phyloP scores from a whole-genome alignment of 345 rosid species.

The Sisymbrium altissimum region DNA sequence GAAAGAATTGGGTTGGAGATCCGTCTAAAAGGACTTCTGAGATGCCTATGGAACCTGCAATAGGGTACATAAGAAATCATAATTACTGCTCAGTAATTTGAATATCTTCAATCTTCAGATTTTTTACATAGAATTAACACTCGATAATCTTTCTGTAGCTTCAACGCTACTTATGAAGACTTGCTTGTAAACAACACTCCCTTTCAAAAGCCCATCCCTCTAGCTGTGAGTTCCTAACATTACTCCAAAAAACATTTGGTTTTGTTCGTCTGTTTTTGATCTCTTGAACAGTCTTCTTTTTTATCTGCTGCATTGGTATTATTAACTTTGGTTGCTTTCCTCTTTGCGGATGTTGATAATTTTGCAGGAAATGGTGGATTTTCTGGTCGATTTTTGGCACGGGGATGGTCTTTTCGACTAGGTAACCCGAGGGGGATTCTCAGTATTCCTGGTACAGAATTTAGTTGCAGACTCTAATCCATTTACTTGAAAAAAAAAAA shows the following conservation, averaged over 20 bases:
- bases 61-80: conserved; percentile 5
- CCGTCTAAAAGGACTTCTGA: conserved; percentile 25
- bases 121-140: too few species aligned
- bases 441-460: conserved; percentile 23
- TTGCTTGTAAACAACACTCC: conserved; percentile 25
- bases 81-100: too few species aligned
- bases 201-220: conserved; percentile 31
- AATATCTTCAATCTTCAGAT: too few species aligned
- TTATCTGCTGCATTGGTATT: background rate
- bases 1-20: conserved; percentile 38
- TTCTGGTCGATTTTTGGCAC: conserved; percentile 30
- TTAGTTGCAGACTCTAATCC: conserved; percentile 24
- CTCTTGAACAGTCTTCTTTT: background rate
- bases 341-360: background rate
- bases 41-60: conserved; percentile 31
- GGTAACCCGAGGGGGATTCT: background rate
- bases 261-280: background rate
- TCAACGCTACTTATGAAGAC: conserved; percentile 34
- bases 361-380: conserved; percentile 36
- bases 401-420: conserved; percentile 32
- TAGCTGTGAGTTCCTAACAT: conserved; percentile 28
- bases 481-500: background rate
- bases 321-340: conserved; percentile 1
- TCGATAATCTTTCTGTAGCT: too few species aligned
- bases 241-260: background rate